Base-by-base conservation (phyloP, 2,329 filamentous ascomycete species). In the Nannizzia gypsea region DNA sequence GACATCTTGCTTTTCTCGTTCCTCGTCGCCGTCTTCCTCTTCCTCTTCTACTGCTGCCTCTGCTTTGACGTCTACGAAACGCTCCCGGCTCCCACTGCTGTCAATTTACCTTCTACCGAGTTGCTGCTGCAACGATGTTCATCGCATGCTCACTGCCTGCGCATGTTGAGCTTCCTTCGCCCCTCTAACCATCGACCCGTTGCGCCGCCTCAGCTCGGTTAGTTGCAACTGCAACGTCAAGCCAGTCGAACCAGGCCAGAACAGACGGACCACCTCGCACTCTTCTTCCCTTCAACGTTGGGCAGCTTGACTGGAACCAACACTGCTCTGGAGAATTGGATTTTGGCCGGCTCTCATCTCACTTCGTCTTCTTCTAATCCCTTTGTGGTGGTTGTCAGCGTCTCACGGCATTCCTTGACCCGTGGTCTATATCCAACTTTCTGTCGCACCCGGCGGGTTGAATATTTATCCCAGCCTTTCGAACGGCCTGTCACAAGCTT, bases 101-200 rank as follows among this genome's bases (percentile, higher is more conserved):
- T n/a, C 28, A 3, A 22, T 52, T 15, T 26, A 28, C 15, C 11
- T 31, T 28, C 48, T 31, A 13, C 48, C 22, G 17, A 24, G 48
- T 9, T 52, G 48, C 26, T 52, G 48, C 48, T 52, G 48, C 48
- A 52, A 52, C 48, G 26, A 52, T 52, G 48, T 31, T n/a, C 48
- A 52, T 52, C 48, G 48, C 48, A 46, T 46, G 42, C 42, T 24
- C 42, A 20, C 48, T 9, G 11, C 15, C 48, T 31, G 48, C 48
- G 48, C 48, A 52, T 52, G 48, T 31, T 31, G 48, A 52, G 22
- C 42, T 46, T 4, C 42, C 20, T 13, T n/a, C 46, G 22, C 46
- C 24, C 48, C 48, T 52, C 48, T 52, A 52, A 24, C 48, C 48
- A 15, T 52, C 48, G 2, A 13, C 22, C 48, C 48, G 48, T 31